These are phyloP conservation scores for Albugo candida DNA, from an alignment of 352 stramenopile genomes.

Conservation along the genomic window DNA sequence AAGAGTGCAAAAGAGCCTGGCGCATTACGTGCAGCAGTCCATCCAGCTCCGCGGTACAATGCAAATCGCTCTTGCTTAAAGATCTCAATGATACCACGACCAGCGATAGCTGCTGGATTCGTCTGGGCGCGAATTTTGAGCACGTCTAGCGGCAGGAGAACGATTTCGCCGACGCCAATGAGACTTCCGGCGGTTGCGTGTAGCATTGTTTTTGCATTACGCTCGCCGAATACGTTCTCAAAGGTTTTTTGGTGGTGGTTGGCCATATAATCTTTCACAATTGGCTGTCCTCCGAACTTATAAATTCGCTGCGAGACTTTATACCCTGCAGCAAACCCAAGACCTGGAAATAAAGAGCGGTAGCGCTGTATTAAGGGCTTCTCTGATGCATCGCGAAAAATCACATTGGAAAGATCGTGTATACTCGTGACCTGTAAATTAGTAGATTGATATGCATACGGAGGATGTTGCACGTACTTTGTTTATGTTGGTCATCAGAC, in stretches of 20 bases:
- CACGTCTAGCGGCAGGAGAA: slow-evolving; percentile 87
- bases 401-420: slow-evolving; percentile 45
- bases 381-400: slow-evolving; percentile 78
- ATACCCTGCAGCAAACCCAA: slow-evolving; percentile 89
- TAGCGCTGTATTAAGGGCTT: slow-evolving; percentile 64
- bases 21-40: slow-evolving; percentile 87
- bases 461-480: slow-evolving; percentile 9
- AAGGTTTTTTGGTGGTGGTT: slow-evolving; percentile 78
- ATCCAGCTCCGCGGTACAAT: slow-evolving; percentile 81
- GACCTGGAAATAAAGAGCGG: slow-evolving; percentile 77
- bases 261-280: slow-evolving; percentile 86
- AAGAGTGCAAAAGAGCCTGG: slow-evolving; percentile 91
- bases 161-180: slow-evolving; percentile 90
- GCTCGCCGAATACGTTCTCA: slow-evolving; percentile 77
- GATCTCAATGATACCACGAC: slow-evolving; percentile 83
- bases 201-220: slow-evolving; percentile 87
- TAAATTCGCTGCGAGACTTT: slow-evolving; percentile 94
- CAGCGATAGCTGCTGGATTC: slow-evolving; percentile 81
- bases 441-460: neutral
- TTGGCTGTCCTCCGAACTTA: slow-evolving; percentile 91
- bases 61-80: slow-evolving; percentile 82
- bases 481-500: slow-evolving; percentile 86
- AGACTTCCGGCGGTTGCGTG: slow-evolving; percentile 82
- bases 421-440: slow-evolving; percentile 17
- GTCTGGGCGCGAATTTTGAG: slow-evolving; percentile 94